Evolutionary conservation across 2,329 filamentous ascomycete species (phyloP), one percentile per base, ranked within the genome.

Genomic region (Ophiostoma quercus): DNA sequence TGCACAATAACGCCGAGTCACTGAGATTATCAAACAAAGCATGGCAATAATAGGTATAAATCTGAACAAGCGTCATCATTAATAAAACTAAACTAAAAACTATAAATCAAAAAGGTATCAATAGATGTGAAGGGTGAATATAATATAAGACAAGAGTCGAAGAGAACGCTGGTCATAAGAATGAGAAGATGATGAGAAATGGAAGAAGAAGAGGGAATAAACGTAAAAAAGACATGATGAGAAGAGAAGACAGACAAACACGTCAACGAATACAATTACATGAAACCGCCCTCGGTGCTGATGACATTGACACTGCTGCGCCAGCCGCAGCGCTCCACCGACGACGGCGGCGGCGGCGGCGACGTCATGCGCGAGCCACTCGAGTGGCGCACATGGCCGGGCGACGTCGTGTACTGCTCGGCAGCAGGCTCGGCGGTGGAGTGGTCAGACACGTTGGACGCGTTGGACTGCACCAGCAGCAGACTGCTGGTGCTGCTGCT

Each of bases 401-500:
- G 9, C 34, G 34, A 25, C 8, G 62, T 19, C 3, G 62, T 14
- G 32, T 37, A 65, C 57, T 29, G 11, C 25, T 62, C 57, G 12
- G 25, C 57, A 7, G 57, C 25, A 16, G 57, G 14, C 57, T 62
- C 25, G 14, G 25, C 19, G 34, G 39, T 66, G 3, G 63, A 41
- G 9, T 25, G 22, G 29, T 34, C n/a, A 8, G 62, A 41, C 63
- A 2, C 34, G 8, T 41, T 41, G 0, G 63, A 41, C 22, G 65
- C 37, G 7, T 80, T 79, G 75, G 87, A 87, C 71, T 84, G 84
- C 79, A 88, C 85, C 69, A 87, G 81, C 65, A 88, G 80, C 68
- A 89, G 79, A 75, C 87, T 78, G 76, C 84, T 87, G 75, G 84
- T 87, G 68, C 85, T 87, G 76, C 84, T 87, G 74, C 85, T 88